These are phyloP conservation scores for Cetradonia linearis DNA, from an alignment of 495 filamentous ascomycete genomes.

Conservation along the genomic window DNA sequence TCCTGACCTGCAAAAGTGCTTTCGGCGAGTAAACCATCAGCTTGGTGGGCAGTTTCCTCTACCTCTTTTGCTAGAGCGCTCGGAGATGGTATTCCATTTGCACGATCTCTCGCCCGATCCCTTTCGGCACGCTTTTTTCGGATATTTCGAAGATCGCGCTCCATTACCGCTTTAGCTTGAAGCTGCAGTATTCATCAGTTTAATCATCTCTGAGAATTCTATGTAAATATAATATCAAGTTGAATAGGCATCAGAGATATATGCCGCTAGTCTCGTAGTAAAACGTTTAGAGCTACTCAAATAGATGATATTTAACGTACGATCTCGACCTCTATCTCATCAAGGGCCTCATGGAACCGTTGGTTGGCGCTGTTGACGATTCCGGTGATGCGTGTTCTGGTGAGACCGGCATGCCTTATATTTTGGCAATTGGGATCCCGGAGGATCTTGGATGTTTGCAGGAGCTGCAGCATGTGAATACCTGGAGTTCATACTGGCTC, in stretches of 20 bases:
- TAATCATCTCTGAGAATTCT: background rate
- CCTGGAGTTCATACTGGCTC: too few species aligned
- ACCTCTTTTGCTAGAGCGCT: background rate
- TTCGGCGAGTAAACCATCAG: background rate
- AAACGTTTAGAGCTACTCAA: background rate
- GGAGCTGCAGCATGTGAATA: slow-evolving; percentile 29
- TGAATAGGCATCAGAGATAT: background rate
- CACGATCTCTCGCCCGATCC: slow-evolving; percentile 15
- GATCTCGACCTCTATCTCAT: slow-evolving; percentile 43
- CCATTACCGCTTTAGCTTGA: slow-evolving; percentile 25
- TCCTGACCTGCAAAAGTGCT: background rate
- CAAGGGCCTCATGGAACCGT: slow-evolving; percentile 40
- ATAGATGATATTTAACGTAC: slow-evolving; percentile 28
- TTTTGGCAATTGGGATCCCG: slow-evolving; percentile 22
- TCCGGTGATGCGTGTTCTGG: slow-evolving; percentile 33
- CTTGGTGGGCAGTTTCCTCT: background rate
- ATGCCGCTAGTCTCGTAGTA: background rate
- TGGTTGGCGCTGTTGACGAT: slow-evolving; percentile 38
- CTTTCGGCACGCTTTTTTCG: slow-evolving; percentile 23
- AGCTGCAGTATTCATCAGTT: slow-evolving; percentile 18
- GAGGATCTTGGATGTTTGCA: slow-evolving; percentile 42
- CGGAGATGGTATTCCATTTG: slow-evolving; percentile 7
- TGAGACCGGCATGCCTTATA: slow-evolving; percentile 17
- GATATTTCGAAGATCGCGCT: slow-evolving; percentile 21
- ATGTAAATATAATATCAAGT: background rate